These are phyloP conservation scores for Sequoiadendron giganteum DNA, from an alignment of 75 land plant species.

Conservation along the genomic window DNA sequence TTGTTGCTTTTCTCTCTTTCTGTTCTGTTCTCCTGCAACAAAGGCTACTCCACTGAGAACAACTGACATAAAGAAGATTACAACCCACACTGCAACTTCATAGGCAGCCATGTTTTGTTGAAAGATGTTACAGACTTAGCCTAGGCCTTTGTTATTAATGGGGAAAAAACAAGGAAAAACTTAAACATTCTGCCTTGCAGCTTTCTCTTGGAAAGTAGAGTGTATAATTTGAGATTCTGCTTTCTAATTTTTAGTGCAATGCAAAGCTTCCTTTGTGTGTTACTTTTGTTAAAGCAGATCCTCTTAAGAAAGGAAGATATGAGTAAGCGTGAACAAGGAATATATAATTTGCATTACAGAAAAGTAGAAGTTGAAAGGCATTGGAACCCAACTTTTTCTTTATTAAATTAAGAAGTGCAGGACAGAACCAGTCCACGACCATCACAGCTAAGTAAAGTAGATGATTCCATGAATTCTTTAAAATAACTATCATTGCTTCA, in stretches of 20 bases:
- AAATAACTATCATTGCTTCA: too few species aligned
- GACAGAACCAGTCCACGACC: too few species aligned
- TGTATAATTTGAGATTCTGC: neutral
- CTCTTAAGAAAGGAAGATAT: too few species aligned
- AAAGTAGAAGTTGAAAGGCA: too few species aligned
- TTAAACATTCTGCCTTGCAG: neutral
- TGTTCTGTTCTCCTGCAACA: neutral
- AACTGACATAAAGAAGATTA: neutral
- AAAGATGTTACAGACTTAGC: neutral
- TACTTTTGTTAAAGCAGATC: neutral
- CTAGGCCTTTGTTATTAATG: neutral
- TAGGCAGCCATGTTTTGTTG: neutral
- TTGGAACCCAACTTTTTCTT: too few species aligned
- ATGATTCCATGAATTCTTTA: too few species aligned
- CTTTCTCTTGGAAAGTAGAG: neutral
- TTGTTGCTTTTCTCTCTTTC: neutral
- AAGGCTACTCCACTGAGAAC: neutral
- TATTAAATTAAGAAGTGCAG: too few species aligned
- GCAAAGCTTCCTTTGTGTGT: neutral
- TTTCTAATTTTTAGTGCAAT: neutral
- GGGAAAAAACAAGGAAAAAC: neutral
- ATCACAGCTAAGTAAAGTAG: too few species aligned
- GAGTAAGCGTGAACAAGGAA: too few species aligned
- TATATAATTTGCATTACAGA: too few species aligned
- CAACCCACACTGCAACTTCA: slow-evolving; percentile 4